Base-by-base conservation (phyloP, 441 rosid genomes). In the Metrosideros polymorpha region DNA sequence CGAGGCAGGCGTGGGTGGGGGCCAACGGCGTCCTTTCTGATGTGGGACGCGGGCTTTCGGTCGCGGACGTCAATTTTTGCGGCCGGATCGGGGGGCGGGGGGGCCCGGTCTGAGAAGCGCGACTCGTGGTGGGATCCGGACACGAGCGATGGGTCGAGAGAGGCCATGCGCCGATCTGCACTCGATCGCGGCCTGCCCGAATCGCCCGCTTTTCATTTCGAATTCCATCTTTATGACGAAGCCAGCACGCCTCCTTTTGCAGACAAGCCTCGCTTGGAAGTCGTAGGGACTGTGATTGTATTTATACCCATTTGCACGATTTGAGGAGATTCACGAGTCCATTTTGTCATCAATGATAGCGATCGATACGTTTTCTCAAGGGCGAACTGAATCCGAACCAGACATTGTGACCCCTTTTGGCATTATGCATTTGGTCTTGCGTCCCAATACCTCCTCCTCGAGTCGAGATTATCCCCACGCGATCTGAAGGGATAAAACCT, bases 61-160 rank as follows among this genome's bases (percentile, higher is more conserved):
- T 66, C 83, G 85, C 83, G 30, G 4, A 27, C 82, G 92, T 91
- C 92, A 91, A 91, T 43, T 51, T 86, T 89, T 87, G 91, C 92
- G 92, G 92, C 92, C 79, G 27, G 45, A 4, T 35, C 7, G 13
- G 59, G n/a, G 29, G 7, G 6, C n/a, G n/a, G n/a, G 2, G 27
- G n/a, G 61, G 61, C 10, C 61, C 12, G 29, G 61, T 10, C 61
- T 4, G 15, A 4, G n/a, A 54, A 54, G 57, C 57, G 75, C 57
- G 75, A 61, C 15, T 61, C 71, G 29, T 15, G 71, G 71, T 7
- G 71, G 71, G 71, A 61, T 61, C 19, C 75, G 75, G 75, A 30
- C 15, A 30, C 75, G 43, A 32, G 76, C 76, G n/a, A 66, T 39
- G 47, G 43, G 47, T 17, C 22, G 45, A 10, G 27, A 12, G 45